Evolutionary conservation across 441 rosid species (phyloP), one percentile per base, ranked within the genome.

Genomic region (Arabidopsis lyrata): DNA sequence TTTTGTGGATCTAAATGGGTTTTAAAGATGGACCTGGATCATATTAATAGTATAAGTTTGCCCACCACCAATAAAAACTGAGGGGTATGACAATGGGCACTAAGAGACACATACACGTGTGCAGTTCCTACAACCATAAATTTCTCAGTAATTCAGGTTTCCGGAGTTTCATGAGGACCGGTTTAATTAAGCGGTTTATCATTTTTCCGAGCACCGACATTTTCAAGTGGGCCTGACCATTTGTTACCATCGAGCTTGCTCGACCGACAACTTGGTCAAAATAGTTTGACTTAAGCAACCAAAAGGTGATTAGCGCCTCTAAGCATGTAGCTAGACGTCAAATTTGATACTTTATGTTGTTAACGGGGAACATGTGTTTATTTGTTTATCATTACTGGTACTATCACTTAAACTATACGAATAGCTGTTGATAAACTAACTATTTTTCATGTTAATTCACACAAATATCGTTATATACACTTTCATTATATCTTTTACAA

Each of bases 151-250:
- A 71, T 65, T 59, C 76, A 41, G 35, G 60, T 50, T 70, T 44
- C 18, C 15, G 3, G 14, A n/a, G 45, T 47, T 58, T 18, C 24
- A 20, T 13, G 52, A 24, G 11, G 14, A 49, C 68, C 72, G 73
- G 80, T 65, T 71, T 65, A n/a, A 31, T 71, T 65, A 53, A 31
- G 41, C 68, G 72, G 80, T 77, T 57, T 41, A 47, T 27, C 6
- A n/a, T 71, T 54, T 24, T 64, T 8, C 56, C n/a, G 14, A 71
- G 73, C 73, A 77, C 80, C 80, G 80, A 77, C 80, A 76, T 77
- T 71, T 71, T 52, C 8, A 41, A 10, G 18, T 52, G 27, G 77
- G 5, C 39, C 73, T 54, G 36, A 22, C 24, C 42, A 29, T 35
- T 48, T 65, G 53, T 69, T 70, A 63, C 64, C 42, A 1, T 36